These are phyloP conservation scores for Tetrapisispora nanseiensis DNA, from an alignment of 805 yeast genomes.

Conservation along the genomic window DNA sequence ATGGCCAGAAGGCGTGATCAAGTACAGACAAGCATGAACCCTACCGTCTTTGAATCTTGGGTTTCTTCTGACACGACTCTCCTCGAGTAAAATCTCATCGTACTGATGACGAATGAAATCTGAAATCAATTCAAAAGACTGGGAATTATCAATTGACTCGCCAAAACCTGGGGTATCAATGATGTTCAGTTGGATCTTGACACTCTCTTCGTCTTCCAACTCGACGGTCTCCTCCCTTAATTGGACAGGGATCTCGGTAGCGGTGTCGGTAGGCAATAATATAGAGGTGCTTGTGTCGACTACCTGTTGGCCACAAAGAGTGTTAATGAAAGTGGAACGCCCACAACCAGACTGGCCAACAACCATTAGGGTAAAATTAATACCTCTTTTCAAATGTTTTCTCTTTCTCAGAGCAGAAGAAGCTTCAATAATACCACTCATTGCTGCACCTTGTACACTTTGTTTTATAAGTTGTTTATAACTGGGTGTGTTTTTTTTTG, in stretches of 20 bases:
- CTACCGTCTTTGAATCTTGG: conserved; percentile 80
- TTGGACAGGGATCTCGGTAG: conserved; percentile 44
- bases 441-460: conserved; percentile 6
- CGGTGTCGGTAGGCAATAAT: conserved; percentile 41
- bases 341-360: conserved; percentile 85
- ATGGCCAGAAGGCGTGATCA: conserved; percentile 79
- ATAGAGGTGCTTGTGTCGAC: conserved; percentile 61
- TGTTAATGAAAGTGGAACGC: conserved; percentile 85
- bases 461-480: neutral
- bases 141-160: conserved; percentile 57
- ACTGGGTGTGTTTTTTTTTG: neutral
- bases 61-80: conserved; percentile 70
- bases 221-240: conserved; percentile 75
- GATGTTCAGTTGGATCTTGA: conserved; percentile 62
- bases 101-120: conserved; percentile 75
- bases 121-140: conserved; percentile 58
- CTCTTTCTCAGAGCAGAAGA: conserved; percentile 58
- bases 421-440: conserved; percentile 41
- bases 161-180: conserved; percentile 85
- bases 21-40: conserved; percentile 65
- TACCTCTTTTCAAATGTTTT: conserved; percentile 71
- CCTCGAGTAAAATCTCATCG: conserved; percentile 74
- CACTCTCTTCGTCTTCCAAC: conserved; percentile 77
- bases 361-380: conserved; percentile 78
- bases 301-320: conserved; percentile 80